phyloP scores from a whole-genome alignment of 371 early-diverging fungal genomes.

The Mucor circinelloides region DNA sequence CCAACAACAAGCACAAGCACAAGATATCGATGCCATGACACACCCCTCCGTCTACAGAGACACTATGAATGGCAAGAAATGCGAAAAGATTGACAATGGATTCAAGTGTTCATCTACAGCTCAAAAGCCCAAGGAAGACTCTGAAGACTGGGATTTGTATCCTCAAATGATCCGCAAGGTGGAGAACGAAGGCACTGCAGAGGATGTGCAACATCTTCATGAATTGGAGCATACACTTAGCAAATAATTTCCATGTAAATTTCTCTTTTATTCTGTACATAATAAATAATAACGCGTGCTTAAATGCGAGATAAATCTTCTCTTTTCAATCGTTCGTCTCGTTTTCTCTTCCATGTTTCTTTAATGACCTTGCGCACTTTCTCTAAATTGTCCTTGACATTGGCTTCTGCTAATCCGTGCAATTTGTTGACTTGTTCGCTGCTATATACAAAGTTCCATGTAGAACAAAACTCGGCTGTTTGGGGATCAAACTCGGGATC shows the following conservation, averaged over 20 bases:
- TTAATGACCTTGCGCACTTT: slow-evolving; percentile 42
- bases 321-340: slow-evolving; percentile 16
- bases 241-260: not conserved
- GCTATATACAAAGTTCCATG: slow-evolving; percentile 69
- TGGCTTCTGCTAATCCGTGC: slow-evolving; percentile 53
- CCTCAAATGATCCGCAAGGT: slow-evolving; percentile 41
- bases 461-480: slow-evolving; percentile 62
- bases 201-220: slow-evolving; percentile 43
- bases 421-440: slow-evolving; percentile 59
- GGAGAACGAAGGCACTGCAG: slow-evolving; percentile 58
- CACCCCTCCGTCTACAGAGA: slow-evolving; percentile 27
- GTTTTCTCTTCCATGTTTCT: slow-evolving; percentile 51
- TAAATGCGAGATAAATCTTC: not conserved
- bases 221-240: slow-evolving; percentile 7
- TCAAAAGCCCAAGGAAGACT: not conserved
- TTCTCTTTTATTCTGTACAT: not conserved
- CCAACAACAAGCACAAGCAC: not conserved
- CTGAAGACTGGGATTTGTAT: slow-evolving; percentile 44
- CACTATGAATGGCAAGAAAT: slow-evolving; percentile 10
- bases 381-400: slow-evolving; percentile 50
- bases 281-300: not conserved
- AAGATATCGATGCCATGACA: slow-evolving; percentile 15
- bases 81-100: slow-evolving; percentile 6
- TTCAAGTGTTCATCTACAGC: not conserved
- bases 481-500: slow-evolving; percentile 66